Conservation (phyloP, 331 rosid species). For the Malus hybrid region DNA sequence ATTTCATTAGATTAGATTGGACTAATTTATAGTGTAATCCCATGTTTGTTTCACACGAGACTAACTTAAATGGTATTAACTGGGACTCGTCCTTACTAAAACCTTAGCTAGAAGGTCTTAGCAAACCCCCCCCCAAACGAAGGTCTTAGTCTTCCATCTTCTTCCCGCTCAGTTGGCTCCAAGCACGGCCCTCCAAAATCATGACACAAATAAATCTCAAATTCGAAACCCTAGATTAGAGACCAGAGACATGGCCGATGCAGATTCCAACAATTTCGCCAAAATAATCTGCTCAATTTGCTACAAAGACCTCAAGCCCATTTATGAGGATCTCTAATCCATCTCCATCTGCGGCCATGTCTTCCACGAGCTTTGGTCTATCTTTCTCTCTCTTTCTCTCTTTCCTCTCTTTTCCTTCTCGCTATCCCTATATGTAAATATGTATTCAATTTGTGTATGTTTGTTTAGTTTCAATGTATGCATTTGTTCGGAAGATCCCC, state of each 20-base stretch:
- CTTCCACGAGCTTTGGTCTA: constrained; percentile 90
- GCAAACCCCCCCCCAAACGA: too few relatives aligned
- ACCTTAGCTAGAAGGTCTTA: too few relatives aligned
- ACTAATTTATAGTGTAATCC: too few relatives aligned
- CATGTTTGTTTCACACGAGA: too few relatives aligned
- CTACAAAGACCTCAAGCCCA: constrained; percentile 77
- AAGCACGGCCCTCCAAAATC: background rate
- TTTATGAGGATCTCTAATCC: constrained; percentile 74
- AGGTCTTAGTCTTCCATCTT: too few relatives aligned
- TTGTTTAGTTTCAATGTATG: background rate
- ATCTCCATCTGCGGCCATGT: constrained; percentile 85
- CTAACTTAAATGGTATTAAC: too few relatives aligned
- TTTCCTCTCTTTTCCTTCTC: background rate
- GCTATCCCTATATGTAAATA: background rate
- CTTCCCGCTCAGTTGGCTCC: background rate
- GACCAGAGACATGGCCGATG: constrained; percentile 26
- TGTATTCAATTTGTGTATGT: background rate
- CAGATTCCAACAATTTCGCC: constrained; percentile 22
- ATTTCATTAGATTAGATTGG: too few relatives aligned
- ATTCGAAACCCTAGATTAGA: background rate
- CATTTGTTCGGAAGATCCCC: background rate
- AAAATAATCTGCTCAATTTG: constrained; percentile 84
- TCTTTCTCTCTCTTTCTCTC: background rate
- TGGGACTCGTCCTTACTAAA: too few relatives aligned
- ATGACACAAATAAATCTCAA: background rate